Evolutionary conservation across 2,329 filamentous ascomycete genomes (phyloP).

Genomic region (Ophiocordyceps unilateralis): DNA sequence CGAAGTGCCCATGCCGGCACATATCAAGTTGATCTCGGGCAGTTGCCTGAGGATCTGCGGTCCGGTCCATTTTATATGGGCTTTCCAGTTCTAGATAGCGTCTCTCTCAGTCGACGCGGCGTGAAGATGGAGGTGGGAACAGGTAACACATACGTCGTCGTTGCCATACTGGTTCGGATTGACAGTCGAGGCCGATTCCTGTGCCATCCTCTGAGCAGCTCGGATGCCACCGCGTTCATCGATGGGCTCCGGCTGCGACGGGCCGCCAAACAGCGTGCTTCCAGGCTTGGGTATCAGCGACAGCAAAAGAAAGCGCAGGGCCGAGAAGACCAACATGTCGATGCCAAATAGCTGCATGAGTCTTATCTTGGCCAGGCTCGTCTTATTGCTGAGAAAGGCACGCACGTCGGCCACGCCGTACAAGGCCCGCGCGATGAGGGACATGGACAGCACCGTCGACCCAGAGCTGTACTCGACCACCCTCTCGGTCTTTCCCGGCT

Average conservation of each 20-base stretch:
- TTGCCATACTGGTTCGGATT: conserved; percentile 43
- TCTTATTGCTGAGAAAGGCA: conserved; percentile 43
- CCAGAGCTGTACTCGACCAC: conserved; percentile 46
- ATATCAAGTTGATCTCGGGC: conserved; percentile 37
- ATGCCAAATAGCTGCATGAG: conserved; percentile 43
- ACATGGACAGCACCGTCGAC: conserved; percentile 44
- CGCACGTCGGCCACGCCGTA: conserved; percentile 32
- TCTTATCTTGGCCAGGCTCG: conserved; percentile 31
- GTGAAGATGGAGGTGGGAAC: background rate
- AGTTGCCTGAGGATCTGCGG: conserved; percentile 38
- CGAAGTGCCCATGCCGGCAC: conserved; percentile 39
- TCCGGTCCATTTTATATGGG: conserved; percentile 41
- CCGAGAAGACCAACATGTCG: conserved; percentile 21
- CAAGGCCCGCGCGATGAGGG: conserved; percentile 32
- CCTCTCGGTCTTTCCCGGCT: conserved; percentile 23
- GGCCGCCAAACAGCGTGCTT: conserved; percentile 34
- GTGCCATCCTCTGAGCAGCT: conserved; percentile 23
- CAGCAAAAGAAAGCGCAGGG: background rate
- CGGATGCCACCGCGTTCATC: conserved; percentile 36
- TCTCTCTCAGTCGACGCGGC: background rate
- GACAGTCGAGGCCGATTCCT: conserved; percentile 22
- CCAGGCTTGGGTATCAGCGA: background rate
- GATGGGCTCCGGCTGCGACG: conserved; percentile 36
- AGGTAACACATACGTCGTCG: conserved; percentile 13
- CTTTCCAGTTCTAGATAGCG: conserved; percentile 28